Percentiles rank a stretch among this genome's conserved stretches.
Conservation (phyloP, 805 yeast genomes). For the Ogataea degrootiae region DNA sequence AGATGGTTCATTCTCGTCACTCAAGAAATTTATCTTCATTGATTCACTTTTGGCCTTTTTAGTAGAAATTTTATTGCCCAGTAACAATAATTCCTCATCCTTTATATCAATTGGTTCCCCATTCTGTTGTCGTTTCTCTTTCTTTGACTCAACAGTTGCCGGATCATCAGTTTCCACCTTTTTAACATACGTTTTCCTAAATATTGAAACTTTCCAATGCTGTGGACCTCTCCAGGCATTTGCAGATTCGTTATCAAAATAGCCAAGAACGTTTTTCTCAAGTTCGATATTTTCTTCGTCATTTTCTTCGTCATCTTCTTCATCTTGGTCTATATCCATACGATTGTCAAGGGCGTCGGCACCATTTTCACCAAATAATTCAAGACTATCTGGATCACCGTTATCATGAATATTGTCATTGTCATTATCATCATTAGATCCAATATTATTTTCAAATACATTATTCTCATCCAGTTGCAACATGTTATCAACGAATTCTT, state of each 20-base stretch:
- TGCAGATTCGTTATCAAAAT: constrained; percentile 66
- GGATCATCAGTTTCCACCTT: constrained; percentile 28
- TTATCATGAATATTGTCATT: neutral
- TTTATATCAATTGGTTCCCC: too few species aligned
- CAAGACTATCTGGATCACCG: neutral
- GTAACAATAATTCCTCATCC: too few species aligned
- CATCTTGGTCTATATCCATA: neutral
- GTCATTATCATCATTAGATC: neutral
- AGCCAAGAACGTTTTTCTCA: constrained; percentile 58
- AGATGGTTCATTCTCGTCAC: too few species aligned
- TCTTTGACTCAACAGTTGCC: too few species aligned
- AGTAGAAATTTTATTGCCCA: too few species aligned
- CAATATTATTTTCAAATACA: constrained; percentile 2
- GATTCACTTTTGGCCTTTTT: too few species aligned
- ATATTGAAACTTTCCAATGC: constrained; percentile 74
- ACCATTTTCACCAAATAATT: neutral
- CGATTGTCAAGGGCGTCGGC: neutral
- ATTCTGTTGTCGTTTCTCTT: too few species aligned
- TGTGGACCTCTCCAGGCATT: constrained; percentile 82
- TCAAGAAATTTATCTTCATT: too few species aligned
- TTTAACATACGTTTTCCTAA: constrained; percentile 35
- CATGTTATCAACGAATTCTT: constrained; percentile 3
- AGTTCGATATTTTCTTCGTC: neutral
- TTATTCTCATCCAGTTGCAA: constrained; percentile 1
- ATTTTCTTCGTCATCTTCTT: neutral